These are phyloP conservation scores for Quercus rubra DNA, from an alignment of 306 rosid genomes.

Conservation along the genomic window DNA sequence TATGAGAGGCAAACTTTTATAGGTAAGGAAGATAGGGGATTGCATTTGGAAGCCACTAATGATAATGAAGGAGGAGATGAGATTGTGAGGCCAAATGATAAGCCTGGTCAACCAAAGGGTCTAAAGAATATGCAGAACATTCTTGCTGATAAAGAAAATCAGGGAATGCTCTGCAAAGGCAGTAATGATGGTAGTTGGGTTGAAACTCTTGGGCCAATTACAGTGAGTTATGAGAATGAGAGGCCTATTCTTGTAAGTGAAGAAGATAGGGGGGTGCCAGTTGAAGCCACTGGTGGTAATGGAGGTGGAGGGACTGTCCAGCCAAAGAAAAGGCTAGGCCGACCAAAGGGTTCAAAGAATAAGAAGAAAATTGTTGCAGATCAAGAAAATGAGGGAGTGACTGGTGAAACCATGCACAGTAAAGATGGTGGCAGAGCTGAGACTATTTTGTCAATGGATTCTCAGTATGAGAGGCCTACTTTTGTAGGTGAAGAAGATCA, in stretches of 20 bases:
- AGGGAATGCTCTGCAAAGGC: neutral
- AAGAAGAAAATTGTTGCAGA: conserved; percentile 17
- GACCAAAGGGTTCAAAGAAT: conserved; percentile 36
- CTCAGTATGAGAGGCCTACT: conserved; percentile 1
- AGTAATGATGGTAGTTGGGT: neutral
- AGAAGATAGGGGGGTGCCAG: conserved; percentile 7
- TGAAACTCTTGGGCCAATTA: neutral
- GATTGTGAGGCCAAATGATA: neutral
- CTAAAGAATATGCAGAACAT: conserved; percentile 15
- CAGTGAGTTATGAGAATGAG: conserved; percentile 15
- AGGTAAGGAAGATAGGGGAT: conserved; percentile 20
- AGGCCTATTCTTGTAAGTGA: conserved; percentile 17
- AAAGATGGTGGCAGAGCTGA: neutral
- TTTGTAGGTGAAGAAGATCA: conserved; percentile 11
- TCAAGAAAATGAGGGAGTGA: neutral
- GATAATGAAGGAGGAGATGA: conserved; percentile 15
- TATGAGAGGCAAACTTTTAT: neutral
- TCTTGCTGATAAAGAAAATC: neutral
- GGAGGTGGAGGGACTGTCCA: conserved; percentile 11
- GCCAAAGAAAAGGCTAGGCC: conserved; percentile 26
- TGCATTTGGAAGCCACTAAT: neutral
- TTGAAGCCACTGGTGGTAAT: conserved; percentile 9
- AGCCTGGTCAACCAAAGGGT: conserved; percentile 19
- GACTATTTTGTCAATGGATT: neutral
- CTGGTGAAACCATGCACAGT: neutral